Evolutionary conservation across 2,329 filamentous ascomycete genomes (phyloP), one percentile per base, ranked within the genome.

Genomic region (Diaporthe australafricana): DNA sequence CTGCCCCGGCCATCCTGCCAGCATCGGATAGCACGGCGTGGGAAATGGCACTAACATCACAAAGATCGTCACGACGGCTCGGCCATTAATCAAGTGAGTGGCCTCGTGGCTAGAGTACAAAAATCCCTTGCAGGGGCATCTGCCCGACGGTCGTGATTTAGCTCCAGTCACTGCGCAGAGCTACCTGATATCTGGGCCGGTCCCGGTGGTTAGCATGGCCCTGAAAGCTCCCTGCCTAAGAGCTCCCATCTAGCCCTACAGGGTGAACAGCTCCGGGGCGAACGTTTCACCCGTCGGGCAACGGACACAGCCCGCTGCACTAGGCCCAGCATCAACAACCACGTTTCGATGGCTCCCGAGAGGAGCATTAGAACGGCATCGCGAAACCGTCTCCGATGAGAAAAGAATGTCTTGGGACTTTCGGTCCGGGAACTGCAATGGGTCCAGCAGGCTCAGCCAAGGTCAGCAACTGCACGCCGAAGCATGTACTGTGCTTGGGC

Each of bases 211-310:
- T 38, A 50, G 45, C 30, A 50, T 50, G 14, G 45, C 60, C 30
- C 42, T 65, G 45, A 50, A 50, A 63, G 32, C 5, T 5, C 30
- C 45, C 42, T 65, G 60, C 60, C 60, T 25, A 35, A 17, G n/a
- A 65, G 60, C 42, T 65, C 60, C 30, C 60, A 27, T 30, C 60
- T 65, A 65, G 60, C 60, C 60, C 45, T 65, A 65, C 60, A 35
- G 32, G 60, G 60, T 50, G 45, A 65, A 65, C 60, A 25, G 42
- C 60, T 65, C 60, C 60, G 60, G 60, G 60, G 45, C 60, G 60
- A 65, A 50, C 60, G 60, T 65, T 65, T 65, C 60, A 65, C 60
- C 60, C 45, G 45, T 65, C 60, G 60, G 60, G 60, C 60, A 65
- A 38, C 30, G 45, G 42, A 65, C 60, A 65, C 60, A n/a, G 60